A percentile compares a stretch with the other conserved stretches of the same genome.
phyloP scores from a whole-genome alignment of 257 asterid species.

The Mentha longifolia region DNA sequence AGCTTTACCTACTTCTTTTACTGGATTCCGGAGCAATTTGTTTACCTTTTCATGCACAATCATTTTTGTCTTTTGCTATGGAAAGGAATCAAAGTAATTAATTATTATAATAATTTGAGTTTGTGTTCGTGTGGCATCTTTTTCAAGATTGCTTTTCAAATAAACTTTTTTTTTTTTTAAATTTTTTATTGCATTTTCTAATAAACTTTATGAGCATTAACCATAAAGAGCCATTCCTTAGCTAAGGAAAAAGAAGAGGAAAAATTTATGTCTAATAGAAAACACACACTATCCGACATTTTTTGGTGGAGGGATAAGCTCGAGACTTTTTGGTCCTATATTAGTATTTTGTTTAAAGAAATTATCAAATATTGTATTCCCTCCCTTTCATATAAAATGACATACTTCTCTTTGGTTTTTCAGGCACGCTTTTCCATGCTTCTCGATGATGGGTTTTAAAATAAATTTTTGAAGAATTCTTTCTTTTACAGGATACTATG shows the following conservation, averaged over 20 bases:
- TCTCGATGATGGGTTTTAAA: no score
- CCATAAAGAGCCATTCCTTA: slow-evolving; percentile 24
- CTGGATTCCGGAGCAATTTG: slow-evolving; percentile 40
- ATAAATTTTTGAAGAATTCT: no score
- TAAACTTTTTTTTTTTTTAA: not conserved
- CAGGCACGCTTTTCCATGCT: no score
- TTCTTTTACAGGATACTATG: no score
- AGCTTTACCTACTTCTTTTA: slow-evolving; percentile 42
- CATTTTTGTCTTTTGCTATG: slow-evolving; percentile 27
- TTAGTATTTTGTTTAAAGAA: not conserved
- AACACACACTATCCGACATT: slow-evolving; percentile 57
- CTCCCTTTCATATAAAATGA: no score
- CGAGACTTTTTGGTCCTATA: slow-evolving; percentile 46
- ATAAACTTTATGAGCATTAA: slow-evolving; percentile 16
- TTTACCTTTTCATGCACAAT: slow-evolving; percentile 18
- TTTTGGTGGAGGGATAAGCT: slow-evolving; percentile 62
- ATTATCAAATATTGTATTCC: not conserved
- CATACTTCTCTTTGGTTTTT: no score
- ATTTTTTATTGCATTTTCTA: no score
- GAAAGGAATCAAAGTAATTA: not conserved
- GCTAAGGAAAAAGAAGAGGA: slow-evolving; percentile 12
- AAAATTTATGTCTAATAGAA: slow-evolving; percentile 36
- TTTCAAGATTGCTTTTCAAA: slow-evolving; percentile 33
- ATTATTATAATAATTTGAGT: slow-evolving; percentile 20
- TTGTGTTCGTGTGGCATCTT: slow-evolving; percentile 42